phyloP scores from a whole-genome alignment of 805 yeast species.

The Sugiyamaella qingdaonensis region DNA sequence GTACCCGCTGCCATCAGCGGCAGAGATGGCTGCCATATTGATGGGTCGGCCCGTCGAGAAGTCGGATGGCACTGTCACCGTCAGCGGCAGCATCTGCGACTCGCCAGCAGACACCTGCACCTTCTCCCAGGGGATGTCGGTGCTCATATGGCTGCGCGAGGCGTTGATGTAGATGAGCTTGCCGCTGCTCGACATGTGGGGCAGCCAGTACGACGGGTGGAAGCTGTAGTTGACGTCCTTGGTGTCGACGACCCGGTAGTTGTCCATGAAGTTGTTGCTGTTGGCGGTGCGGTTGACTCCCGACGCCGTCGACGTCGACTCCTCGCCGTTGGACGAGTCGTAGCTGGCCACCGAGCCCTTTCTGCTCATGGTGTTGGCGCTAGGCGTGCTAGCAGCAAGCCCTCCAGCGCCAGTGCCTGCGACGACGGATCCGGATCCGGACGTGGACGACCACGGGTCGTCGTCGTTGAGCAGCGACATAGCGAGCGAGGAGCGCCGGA shows the following conservation, averaged over 20 bases:
- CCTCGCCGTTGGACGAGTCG: constrained; percentile 17
- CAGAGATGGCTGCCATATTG: constrained; percentile 1
- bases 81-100: constrained; percentile 7
- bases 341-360: constrained; percentile 22
- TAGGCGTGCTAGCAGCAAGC: too few species aligned
- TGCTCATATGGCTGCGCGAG: constrained; percentile 13
- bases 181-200: constrained; percentile 26
- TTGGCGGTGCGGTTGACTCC: neutral
- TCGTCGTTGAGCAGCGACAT: constrained; percentile 6
- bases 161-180: constrained; percentile 23
- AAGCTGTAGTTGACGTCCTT: constrained; percentile 8
- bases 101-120: constrained; percentile 7
- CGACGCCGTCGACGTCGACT: constrained; percentile 11
- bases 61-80: constrained; percentile 11
- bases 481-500: constrained; percentile 1
- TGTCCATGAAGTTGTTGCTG: constrained; percentile 1
- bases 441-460: constrained; percentile 7
- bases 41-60: constrained; percentile 5
- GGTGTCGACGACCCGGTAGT: constrained; percentile 13
- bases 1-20: constrained; percentile 4
- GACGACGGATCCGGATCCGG: too few species aligned
- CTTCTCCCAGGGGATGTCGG: constrained; percentile 22
- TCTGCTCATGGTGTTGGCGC: constrained; percentile 2
- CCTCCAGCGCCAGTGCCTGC: too few species aligned
- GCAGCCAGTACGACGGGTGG: constrained; percentile 33